phyloP scores from a whole-genome alignment of 106 monocot genomes.

The Allium cepa region DNA sequence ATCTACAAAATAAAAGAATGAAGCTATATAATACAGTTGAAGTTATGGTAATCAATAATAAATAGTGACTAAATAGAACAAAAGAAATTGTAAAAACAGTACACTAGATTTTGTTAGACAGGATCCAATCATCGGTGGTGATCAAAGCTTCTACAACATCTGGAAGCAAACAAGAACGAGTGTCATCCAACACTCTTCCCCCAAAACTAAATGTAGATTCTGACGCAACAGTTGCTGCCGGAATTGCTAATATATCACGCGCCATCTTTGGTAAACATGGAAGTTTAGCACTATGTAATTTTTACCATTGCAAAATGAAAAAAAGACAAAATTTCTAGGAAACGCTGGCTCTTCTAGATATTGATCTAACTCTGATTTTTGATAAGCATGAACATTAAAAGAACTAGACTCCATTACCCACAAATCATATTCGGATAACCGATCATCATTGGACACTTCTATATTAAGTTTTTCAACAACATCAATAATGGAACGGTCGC shows the following conservation, averaged over 20 bases:
- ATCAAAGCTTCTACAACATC: conserved; percentile 1
- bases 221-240: neutral
- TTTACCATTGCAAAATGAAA: neutral
- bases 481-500: too few relatives aligned
- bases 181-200: neutral
- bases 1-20: too few relatives aligned
- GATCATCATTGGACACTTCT: too few relatives aligned
- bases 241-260: conserved; percentile 4
- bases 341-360: neutral
- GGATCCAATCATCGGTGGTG: conserved; percentile 1
- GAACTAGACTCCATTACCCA: neutral
- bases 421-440: neutral
- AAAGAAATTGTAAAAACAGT: too few relatives aligned
- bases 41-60: too few relatives aligned
- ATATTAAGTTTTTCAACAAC: too few relatives aligned
- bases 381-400: neutral
- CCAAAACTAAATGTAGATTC: neutral
- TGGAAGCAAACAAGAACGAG: neutral
- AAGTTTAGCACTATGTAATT: neutral
- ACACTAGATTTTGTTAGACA: neutral
- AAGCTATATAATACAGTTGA: too few relatives aligned
- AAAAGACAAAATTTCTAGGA: neutral
- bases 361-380: neutral
- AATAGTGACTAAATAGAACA: too few relatives aligned
- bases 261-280: neutral